These are phyloP conservation scores for Linaria vulgaris DNA, from an alignment of 257 asterid genomes.

Conservation along the genomic window DNA sequence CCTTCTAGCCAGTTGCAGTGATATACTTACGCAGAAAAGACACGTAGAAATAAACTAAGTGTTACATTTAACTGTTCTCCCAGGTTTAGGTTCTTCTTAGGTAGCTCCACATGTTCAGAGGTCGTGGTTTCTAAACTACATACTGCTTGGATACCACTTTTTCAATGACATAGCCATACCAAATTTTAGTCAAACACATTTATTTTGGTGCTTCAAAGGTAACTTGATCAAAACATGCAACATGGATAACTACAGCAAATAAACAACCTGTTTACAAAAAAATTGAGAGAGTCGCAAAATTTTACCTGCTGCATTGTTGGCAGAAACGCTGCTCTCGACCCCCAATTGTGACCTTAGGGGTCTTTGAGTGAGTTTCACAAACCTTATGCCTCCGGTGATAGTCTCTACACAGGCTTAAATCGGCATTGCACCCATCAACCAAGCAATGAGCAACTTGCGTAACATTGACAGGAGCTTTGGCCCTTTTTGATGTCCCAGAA, in stretches of 20 bases:
- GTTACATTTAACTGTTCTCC: no score
- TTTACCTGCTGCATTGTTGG: conserved; percentile 96
- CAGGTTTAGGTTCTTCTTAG: no score
- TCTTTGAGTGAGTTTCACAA: conserved; percentile 82
- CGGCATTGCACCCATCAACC: conserved; percentile 87
- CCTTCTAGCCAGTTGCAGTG: no score
- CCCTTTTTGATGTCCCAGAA: conserved; percentile 67
- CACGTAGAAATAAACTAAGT: no score
- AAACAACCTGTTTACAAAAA: neutral
- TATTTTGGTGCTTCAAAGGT: no score
- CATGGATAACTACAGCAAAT: neutral
- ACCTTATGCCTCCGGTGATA: conserved; percentile 91
- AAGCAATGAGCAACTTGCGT: conserved; percentile 62
- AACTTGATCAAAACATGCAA: neutral
- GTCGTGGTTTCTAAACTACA: no score
- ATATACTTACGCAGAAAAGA: no score
- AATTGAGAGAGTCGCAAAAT: conserved; percentile 1
- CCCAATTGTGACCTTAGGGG: conserved; percentile 64
- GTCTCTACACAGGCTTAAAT: conserved; percentile 77
- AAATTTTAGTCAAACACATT: no score
- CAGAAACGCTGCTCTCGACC: conserved; percentile 87
- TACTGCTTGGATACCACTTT: no score
- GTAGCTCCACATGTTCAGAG: no score
- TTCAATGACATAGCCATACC: no score
- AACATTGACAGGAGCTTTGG: conserved; percentile 49